These are phyloP conservation scores for Phyllosticta citriasiana DNA, from an alignment of 2,329 filamentous ascomycete species.

Conservation along the genomic window DNA sequence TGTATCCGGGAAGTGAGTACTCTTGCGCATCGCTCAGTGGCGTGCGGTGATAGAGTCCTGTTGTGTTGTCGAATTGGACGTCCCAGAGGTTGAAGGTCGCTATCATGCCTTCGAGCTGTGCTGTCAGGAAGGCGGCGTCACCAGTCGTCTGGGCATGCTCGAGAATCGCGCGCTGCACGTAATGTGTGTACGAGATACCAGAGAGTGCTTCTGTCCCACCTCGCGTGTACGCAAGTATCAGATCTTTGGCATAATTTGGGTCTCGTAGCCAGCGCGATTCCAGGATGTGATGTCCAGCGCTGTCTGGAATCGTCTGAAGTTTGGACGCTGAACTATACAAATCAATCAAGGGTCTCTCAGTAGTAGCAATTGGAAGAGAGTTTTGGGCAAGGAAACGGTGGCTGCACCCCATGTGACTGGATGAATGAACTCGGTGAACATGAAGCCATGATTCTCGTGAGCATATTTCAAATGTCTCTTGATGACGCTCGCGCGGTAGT, in stretches of 20 bases:
- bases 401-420: slow-evolving; percentile 28
- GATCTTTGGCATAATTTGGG: slow-evolving; percentile 30
- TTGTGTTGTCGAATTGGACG: slow-evolving; percentile 22
- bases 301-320: slow-evolving; percentile 18
- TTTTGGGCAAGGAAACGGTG: slow-evolving; percentile 7
- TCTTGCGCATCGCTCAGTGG: slow-evolving; percentile 38
- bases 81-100: slow-evolving; percentile 33
- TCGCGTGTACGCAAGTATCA: slow-evolving; percentile 29
- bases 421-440: slow-evolving; percentile 36
- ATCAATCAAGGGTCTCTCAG: slow-evolving; percentile 22
- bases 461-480: slow-evolving; percentile 34
- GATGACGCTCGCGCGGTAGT: slow-evolving; percentile 35
- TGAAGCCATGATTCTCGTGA: slow-evolving; percentile 31
- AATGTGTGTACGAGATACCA: slow-evolving; percentile 25
- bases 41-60: slow-evolving; percentile 34
- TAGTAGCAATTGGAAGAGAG: neutral
- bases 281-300: slow-evolving; percentile 17
- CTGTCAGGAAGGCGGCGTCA: slow-evolving; percentile 25
- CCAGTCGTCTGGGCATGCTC: slow-evolving; percentile 31
- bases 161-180: slow-evolving; percentile 27
- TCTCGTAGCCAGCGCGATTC: slow-evolving; percentile 31
- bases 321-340: slow-evolving; percentile 14
- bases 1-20: slow-evolving; percentile 31
- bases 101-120: slow-evolving; percentile 34
- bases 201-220: slow-evolving; percentile 28